Percentiles rank a stretch among this genome's conserved stretches.
Conservation (phyloP, 768 basidiomycete species). For the Mycena chlorophos region DNA sequence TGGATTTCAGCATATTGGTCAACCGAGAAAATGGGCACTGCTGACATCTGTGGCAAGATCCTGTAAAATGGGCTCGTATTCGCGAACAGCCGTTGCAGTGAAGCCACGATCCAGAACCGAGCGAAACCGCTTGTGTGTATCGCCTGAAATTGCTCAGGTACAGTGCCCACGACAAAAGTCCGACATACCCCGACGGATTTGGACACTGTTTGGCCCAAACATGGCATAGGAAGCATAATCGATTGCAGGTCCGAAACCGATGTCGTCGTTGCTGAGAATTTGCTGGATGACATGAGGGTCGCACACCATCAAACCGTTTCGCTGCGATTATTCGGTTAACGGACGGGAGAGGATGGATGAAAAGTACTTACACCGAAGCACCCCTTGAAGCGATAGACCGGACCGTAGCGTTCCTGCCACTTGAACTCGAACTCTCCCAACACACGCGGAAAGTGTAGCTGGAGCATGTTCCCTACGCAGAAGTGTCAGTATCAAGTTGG, state of each 20-base stretch:
- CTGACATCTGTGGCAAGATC: conserved; percentile 2
- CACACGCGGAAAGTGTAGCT: not conserved
- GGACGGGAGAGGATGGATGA: too few relatives aligned
- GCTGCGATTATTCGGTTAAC: not conserved
- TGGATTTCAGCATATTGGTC: not conserved
- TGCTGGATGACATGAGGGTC: conserved; percentile 1
- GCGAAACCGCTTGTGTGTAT: conserved; percentile 4
- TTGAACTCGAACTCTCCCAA: conserved; percentile 13
- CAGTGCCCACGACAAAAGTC: not conserved
- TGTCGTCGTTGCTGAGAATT: conserved; percentile 2
- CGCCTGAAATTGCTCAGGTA: not conserved
- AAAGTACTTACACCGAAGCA: conserved; percentile 12
- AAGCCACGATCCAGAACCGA: conserved; percentile 4
- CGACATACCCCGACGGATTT: not conserved
- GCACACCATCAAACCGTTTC: conserved; percentile 9
- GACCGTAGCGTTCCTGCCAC: conserved; percentile 7
- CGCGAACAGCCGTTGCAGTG: conserved; percentile 8
- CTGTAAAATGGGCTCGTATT: conserved; percentile 5
- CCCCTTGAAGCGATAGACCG: conserved; percentile 6
- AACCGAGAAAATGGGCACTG: not conserved
- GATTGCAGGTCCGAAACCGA: not conserved
- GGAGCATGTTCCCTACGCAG: conserved; percentile 8
- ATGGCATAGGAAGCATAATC: not conserved
- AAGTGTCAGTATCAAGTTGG: not conserved
- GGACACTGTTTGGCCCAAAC: not conserved